Evolutionary conservation across 2,329 filamentous ascomycete genomes (phyloP), one percentile per base, ranked within the genome.

Genomic region (Aspergillus neotritici): DNA sequence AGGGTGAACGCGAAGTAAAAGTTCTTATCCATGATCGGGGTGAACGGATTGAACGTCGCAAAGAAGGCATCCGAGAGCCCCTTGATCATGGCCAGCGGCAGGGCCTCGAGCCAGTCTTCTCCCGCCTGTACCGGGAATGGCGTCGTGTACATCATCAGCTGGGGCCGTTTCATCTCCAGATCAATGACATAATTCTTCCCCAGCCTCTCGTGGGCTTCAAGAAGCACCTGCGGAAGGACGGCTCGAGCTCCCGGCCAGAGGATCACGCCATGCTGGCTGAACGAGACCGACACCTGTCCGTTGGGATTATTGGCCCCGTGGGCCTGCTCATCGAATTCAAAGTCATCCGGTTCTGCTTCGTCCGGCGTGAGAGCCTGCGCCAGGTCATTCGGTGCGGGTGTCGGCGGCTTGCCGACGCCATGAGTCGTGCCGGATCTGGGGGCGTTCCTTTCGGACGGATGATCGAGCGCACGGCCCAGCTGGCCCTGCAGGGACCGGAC

Each of bases 61-160:
- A 78, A 78, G 47, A 75, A 78, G 0, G 71, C 71, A 57, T 76
- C 72, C 7, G 72, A 69, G n/a, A 78, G 63, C 0, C 72, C 72
- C 47, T 73, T 75, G 41, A 77, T 66, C 32, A 73, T 66, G 0
- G 71, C 67, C 28, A 76, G 55, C 7, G 72, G 71, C 3, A 78
- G 62, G 3, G 61, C 59, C 35, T 73, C 68, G 29, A 77, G 54
- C 74, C 73, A 77, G 30, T 57, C 57, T 6, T 64, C 57, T 4
- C 60, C 63, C 4, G 55, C 58, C 11, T 64, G 62, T 7, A 63
- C 50, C 10, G 63, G 58, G 15, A 64, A 68, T 3, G 62, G 59
- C 53, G 63, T 56, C 49, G 58, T 57, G 62, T 67, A 58, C 53
- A 64, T 67, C 7, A 71, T 63, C 15, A 77, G 54, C 5, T 68